Percentiles rank a stretch among this genome's conserved stretches.
These are phyloP conservation scores for Fomitopsis pulvina DNA, from an alignment of 768 basidiomycete species.

Conservation along the genomic window DNA sequence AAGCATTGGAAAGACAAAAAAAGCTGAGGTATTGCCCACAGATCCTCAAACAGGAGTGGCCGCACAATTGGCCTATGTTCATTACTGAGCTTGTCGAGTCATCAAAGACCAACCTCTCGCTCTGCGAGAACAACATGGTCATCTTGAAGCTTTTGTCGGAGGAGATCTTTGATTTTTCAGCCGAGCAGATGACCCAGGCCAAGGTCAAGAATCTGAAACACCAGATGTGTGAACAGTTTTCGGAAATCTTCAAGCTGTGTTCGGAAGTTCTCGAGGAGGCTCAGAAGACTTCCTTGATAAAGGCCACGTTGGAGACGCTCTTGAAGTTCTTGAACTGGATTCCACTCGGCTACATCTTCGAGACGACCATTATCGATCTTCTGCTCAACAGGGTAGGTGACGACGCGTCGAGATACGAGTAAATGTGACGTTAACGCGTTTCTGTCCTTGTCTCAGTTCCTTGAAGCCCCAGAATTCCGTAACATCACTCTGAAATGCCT, in stretches of 20 bases:
- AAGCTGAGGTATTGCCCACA: slow-evolving; percentile 30
- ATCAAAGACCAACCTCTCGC: slow-evolving; percentile 89
- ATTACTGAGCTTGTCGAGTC: slow-evolving; percentile 96
- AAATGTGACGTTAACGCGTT: background rate
- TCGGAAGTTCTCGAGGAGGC: slow-evolving; percentile 95
- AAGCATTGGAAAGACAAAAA: background rate
- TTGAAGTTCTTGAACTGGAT: slow-evolving; percentile 99
- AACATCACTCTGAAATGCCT: slow-evolving; percentile 96
- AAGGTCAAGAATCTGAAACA: slow-evolving; percentile 98
- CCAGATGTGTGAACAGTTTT: slow-evolving; percentile 96
- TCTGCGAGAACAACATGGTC: slow-evolving; percentile 99
- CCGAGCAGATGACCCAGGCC: slow-evolving; percentile 96
- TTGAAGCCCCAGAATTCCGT: slow-evolving; percentile 94
- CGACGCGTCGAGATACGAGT: background rate
- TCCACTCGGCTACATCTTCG: slow-evolving; percentile 97
- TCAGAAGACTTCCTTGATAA: slow-evolving; percentile 92
- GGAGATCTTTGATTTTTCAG: slow-evolving; percentile 98
- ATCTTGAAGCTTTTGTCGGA: slow-evolving; percentile 96
- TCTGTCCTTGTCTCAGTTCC: slow-evolving; percentile 53
- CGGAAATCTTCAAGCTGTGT: slow-evolving; percentile 96
- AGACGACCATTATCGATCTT: slow-evolving; percentile 94
- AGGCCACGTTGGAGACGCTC: slow-evolving; percentile 89
- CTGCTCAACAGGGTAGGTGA: slow-evolving; percentile 79
- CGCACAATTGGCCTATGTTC: slow-evolving; percentile 97
- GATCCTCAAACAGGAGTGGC: slow-evolving; percentile 99